Percentiles rank a stretch among this genome's conserved stretches.
These are phyloP conservation scores for Astragalus membranaceus DNA, from an alignment of 306 rosid genomes.

Conservation along the genomic window DNA sequence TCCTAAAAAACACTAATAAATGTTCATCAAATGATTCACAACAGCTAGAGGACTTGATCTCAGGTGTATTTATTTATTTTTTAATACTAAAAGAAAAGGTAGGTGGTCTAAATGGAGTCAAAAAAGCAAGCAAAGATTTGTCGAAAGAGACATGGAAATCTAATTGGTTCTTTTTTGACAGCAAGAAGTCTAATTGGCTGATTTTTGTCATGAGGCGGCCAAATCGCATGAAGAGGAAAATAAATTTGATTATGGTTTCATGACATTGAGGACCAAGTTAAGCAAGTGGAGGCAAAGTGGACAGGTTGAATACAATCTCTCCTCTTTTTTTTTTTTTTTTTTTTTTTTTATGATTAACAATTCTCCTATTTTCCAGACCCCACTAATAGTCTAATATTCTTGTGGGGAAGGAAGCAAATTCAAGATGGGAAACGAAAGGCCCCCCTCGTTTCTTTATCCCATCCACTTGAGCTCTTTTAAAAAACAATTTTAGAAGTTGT, in stretches of 20 bases:
- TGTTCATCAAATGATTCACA: no score
- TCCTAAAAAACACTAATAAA: no score
- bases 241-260: neutral
- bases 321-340: neutral
- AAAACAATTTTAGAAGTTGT: neutral
- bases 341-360: no score
- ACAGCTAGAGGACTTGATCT: neutral
- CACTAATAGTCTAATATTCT: neutral
- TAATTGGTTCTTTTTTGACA: neutral
- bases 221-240: neutral
- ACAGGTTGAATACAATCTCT: constrained; percentile 4
- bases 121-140: neutral
- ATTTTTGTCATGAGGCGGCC: neutral
- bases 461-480: neutral
- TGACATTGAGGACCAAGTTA: neutral
- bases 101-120: constrained; percentile 11
- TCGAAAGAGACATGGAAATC: neutral
- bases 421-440: constrained; percentile 19
- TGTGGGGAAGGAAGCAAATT: constrained; percentile 2
- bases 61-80: neutral
- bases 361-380: neutral
- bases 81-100: neutral
- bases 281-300: constrained; percentile 1
- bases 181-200: neutral
- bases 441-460: neutral